These are phyloP conservation scores for Acacia pycnantha DNA, from an alignment of 331 rosid genomes.

Conservation along the genomic window DNA sequence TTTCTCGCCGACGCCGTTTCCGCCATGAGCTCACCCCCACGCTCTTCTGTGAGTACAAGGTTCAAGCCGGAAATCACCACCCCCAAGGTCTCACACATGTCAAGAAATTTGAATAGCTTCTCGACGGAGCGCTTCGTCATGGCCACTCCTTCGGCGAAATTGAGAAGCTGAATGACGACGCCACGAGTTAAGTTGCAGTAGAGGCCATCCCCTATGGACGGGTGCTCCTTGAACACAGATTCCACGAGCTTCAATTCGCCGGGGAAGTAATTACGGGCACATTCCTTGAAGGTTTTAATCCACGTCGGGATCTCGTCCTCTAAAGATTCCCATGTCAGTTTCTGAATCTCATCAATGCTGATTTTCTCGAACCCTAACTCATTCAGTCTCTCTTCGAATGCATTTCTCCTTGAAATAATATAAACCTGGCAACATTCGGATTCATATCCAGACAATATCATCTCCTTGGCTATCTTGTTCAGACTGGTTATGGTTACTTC, in stretches of 20 bases:
- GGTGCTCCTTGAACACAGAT: slow-evolving; percentile 33
- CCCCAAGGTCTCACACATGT: slow-evolving; percentile 70
- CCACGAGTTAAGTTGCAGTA: slow-evolving; percentile 34
- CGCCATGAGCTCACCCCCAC: slow-evolving; percentile 29
- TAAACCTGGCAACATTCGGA: slow-evolving; percentile 59
- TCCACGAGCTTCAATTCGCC: slow-evolving; percentile 46
- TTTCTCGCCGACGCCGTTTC: slow-evolving; percentile 42
- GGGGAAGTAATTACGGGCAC: slow-evolving; percentile 35
- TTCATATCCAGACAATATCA: slow-evolving; percentile 54
- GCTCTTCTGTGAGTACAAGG: slow-evolving; percentile 36
- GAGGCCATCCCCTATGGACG: slow-evolving; percentile 1
- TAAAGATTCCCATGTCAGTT: slow-evolving; percentile 62
- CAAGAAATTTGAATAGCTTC: slow-evolving; percentile 71
- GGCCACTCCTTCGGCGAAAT: slow-evolving; percentile 56
- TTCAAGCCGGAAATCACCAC: slow-evolving; percentile 44
- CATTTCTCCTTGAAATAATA: slow-evolving; percentile 40
- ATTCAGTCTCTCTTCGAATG: slow-evolving; percentile 47
- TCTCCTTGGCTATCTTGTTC: slow-evolving; percentile 46
- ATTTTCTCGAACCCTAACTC: slow-evolving; percentile 52
- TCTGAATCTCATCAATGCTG: slow-evolving; percentile 69
- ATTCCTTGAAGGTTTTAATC: slow-evolving; percentile 49
- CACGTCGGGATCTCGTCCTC: slow-evolving; percentile 62
- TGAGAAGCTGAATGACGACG: slow-evolving; percentile 41
- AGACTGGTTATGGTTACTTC: slow-evolving; percentile 33
- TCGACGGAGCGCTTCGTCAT: slow-evolving; percentile 70